Evolutionary conservation across 306 rosid genomes (phyloP).

Genomic region (Hylodesmum podocarpum): DNA sequence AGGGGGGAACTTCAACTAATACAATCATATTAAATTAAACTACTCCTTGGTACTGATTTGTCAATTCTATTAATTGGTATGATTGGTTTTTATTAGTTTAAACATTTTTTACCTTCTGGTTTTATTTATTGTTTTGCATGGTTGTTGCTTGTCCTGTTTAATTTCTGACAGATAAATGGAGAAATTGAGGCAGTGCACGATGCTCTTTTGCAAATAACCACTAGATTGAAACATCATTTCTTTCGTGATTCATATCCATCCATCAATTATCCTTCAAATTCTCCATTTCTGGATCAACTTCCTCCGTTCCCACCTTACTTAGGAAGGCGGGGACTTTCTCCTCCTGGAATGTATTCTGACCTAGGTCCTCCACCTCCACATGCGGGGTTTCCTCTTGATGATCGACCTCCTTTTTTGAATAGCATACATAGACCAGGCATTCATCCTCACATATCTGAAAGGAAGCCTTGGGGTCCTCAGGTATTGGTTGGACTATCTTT

Average conservation of each 20-base stretch:
- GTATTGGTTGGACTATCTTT: slow-evolving; percentile 44
- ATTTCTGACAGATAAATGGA: slow-evolving; percentile 72
- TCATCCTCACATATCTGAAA: slow-evolving; percentile 62
- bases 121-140: neutral
- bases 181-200: slow-evolving; percentile 89
- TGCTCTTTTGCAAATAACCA: slow-evolving; percentile 85
- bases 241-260: slow-evolving; percentile 79
- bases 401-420: slow-evolving; percentile 66
- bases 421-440: slow-evolving; percentile 57
- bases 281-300: slow-evolving; percentile 65
- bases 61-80: slow-evolving; percentile 7
- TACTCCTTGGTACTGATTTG: neutral
- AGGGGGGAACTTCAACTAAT: neutral
- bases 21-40: neutral
- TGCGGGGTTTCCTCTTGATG: slow-evolving; percentile 66
- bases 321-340: slow-evolving; percentile 85
- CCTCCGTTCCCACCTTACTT: slow-evolving; percentile 69
- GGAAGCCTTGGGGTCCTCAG: slow-evolving; percentile 93
- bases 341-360: slow-evolving; percentile 78
- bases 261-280: slow-evolving; percentile 64
- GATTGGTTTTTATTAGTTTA: neutral
- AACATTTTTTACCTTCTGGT: neutral
- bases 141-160: slow-evolving; percentile 22
- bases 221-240: slow-evolving; percentile 77
- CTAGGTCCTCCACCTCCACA: slow-evolving; percentile 66